Conservation (phyloP, 495 filamentous ascomycete species). For the Recurvomyces mirabilis region DNA sequence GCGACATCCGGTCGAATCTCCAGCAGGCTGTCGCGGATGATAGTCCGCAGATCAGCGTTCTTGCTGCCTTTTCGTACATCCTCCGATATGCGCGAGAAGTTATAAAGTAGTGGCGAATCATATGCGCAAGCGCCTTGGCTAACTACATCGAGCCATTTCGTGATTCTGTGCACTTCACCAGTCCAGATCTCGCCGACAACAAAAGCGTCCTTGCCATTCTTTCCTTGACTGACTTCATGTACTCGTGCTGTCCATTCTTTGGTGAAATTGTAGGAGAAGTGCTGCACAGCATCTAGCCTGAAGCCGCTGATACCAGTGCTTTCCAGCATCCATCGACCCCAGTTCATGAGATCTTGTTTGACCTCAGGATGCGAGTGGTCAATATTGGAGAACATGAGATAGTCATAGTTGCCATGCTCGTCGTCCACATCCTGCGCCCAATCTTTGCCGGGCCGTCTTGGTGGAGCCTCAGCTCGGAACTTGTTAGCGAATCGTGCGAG, state of each 20-base stretch:
- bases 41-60: slow-evolving; percentile 45
- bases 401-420: slow-evolving; percentile 65
- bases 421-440: slow-evolving; percentile 56
- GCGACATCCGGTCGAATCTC: slow-evolving; percentile 47
- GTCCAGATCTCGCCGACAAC: slow-evolving; percentile 69
- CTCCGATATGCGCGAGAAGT: slow-evolving; percentile 38
- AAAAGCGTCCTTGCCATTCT: slow-evolving; percentile 44
- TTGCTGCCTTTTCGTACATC: slow-evolving; percentile 36
- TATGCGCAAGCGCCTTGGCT: slow-evolving; percentile 40
- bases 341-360: slow-evolving; percentile 48
- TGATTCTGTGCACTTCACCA: slow-evolving; percentile 43
- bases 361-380: slow-evolving; percentile 59
- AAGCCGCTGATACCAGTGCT: slow-evolving; percentile 53
- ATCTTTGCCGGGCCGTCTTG: slow-evolving; percentile 34
- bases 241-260: slow-evolving; percentile 46
- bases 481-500: slow-evolving; percentile 1
- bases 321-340: slow-evolving; percentile 55
- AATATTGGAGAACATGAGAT: slow-evolving; percentile 50
- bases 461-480: neutral
- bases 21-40: slow-evolving; percentile 53
- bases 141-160: slow-evolving; percentile 49
- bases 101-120: slow-evolving; percentile 56
- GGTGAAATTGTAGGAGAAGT: slow-evolving; percentile 56
- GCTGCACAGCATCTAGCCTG: slow-evolving; percentile 64
- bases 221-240: slow-evolving; percentile 29